Conservation (phyloP, 164 flowering plant genomes). For the Chimonanthus praecox region DNA sequence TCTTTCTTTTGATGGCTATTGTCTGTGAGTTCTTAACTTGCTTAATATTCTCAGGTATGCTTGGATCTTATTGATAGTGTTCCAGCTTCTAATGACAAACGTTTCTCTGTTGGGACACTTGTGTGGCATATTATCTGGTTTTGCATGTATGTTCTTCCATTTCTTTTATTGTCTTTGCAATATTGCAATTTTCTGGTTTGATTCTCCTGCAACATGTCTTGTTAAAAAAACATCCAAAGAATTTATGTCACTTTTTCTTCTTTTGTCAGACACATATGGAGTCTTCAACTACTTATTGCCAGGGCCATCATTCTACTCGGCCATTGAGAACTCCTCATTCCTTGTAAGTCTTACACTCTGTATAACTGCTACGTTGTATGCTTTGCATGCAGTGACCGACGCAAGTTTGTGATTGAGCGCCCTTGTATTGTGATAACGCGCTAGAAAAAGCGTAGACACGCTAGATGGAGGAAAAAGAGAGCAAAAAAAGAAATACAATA, state of each 20-base stretch:
- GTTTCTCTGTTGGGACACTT: conserved; percentile 95
- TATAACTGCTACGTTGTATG: too few species aligned
- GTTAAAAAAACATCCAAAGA: not conserved
- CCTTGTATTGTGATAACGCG: too few species aligned
- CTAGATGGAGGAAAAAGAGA: too few species aligned
- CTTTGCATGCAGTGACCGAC: too few species aligned
- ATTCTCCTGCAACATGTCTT: not conserved
- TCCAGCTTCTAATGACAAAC: conserved; percentile 91
- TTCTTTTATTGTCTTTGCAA: not conserved
- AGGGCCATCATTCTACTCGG: conserved; percentile 72
- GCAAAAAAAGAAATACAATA: too few species aligned
- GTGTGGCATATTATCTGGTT: conserved; percentile 97
- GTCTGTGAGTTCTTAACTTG: conserved; percentile 9
- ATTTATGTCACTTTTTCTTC: conserved; percentile 10
- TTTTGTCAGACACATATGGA: conserved; percentile 67
- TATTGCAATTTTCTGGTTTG: not conserved
- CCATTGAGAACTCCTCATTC: conserved; percentile 67
- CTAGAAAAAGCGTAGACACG: too few species aligned
- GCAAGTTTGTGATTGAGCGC: too few species aligned
- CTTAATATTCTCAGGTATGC: conserved; percentile 61
- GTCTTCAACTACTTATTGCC: conserved; percentile 70
- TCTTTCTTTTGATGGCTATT: not conserved
- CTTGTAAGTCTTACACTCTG: conserved; percentile 50
- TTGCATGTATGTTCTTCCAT: conserved; percentile 64
- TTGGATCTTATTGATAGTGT: conserved; percentile 71